Base-by-base conservation (phyloP, 176 grass and related monocot species). In the Triticum monococcum region DNA sequence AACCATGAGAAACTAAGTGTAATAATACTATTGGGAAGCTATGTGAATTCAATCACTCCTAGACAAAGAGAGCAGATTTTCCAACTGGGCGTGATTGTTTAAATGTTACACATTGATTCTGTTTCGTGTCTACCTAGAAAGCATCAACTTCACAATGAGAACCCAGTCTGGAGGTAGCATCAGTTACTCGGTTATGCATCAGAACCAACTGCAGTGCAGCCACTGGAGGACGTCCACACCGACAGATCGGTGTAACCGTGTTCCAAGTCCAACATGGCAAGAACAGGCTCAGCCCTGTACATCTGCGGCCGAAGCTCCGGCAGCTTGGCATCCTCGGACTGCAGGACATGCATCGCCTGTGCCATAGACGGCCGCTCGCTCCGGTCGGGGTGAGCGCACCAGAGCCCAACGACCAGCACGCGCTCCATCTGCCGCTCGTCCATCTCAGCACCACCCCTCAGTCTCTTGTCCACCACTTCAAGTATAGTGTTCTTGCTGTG, bases 331-430 rank as follows among this genome's bases (percentile, higher is more conserved):
- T 86, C 85, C 54, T 87, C 77, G 0, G 68, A 74, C 77, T 81
- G 85, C 77, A 87, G 68, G n/a, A 28, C 28, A 68, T 71, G 25
- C 77, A 80, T 63, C 17, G 65, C 66, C 24, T 80, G 16, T 5
- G 64, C 48, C n/a, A 79, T 25, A 23, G 75, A 79, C 8, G 89
- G 89, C 16, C 92, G 84, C 5, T 78, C 57, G 2, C 38, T 64
- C 48, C 69, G 77, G 13, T 91, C 73, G 0, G 73, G 90, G 57
- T 80, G 79, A 1, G 64, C 70, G 68, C 91, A 93, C 87, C 84
- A 89, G 25, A 93, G 78, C 73, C 92, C 92, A 7, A 91, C 87
- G 18, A 81, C 74, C 85, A 95, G 74, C 31, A 88, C 82, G 18
- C 85, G 54, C 69, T 68, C 74, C 73, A 84, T 86, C 37, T 88